A percentile compares a stretch with the other conserved stretches of the same genome.
Evolutionary conservation across 2,329 filamentous ascomycete species (phyloP).

Genomic region (Zopfia rhizophila): DNA sequence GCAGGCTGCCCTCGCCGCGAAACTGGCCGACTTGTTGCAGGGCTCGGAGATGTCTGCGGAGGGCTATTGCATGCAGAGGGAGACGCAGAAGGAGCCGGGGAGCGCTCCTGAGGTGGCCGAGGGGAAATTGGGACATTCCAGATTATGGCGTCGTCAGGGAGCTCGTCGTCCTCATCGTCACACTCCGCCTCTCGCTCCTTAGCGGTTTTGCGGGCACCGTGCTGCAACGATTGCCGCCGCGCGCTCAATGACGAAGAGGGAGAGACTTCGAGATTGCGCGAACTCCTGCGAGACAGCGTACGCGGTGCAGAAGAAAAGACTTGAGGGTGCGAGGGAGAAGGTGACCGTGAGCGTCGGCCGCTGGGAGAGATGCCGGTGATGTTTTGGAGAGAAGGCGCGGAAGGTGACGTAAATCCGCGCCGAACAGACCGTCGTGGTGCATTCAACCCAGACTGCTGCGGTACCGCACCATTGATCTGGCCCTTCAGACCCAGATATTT

Average conservation of each 20-base stretch:
- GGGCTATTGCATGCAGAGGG: constrained; percentile 42
- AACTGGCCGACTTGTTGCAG: constrained; percentile 23
- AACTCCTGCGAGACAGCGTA: constrained; percentile 46
- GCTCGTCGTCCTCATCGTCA: constrained; percentile 74
- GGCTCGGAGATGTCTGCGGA: constrained; percentile 35
- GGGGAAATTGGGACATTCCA: constrained; percentile 87
- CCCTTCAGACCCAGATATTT: constrained; percentile 54
- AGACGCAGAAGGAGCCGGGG: constrained; percentile 40
- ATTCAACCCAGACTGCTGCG: constrained; percentile 49
- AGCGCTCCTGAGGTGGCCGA: constrained; percentile 50
- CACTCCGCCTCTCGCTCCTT: constrained; percentile 81
- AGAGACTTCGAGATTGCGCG: constrained; percentile 43
- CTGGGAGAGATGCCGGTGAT: constrained; percentile 41
- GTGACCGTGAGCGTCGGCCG: constrained; percentile 47
- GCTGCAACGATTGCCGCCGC: constrained; percentile 71
- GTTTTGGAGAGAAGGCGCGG: constrained; percentile 46
- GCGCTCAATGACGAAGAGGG: constrained; percentile 49
- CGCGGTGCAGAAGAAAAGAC: constrained; percentile 37
- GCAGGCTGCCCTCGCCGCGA: constrained; percentile 15
- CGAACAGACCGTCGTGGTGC: constrained; percentile 52
- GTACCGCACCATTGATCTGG: constrained; percentile 48
- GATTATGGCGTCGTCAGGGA: constrained; percentile 81
- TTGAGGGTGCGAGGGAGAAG: constrained; percentile 45
- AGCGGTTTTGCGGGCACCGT: constrained; percentile 71
- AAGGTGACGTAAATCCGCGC: constrained; percentile 54